A percentile compares a stretch with the other conserved stretches of the same genome.
phyloP scores from a whole-genome alignment of 768 basidiomycete species.

The Amanita pallidorosea region DNA sequence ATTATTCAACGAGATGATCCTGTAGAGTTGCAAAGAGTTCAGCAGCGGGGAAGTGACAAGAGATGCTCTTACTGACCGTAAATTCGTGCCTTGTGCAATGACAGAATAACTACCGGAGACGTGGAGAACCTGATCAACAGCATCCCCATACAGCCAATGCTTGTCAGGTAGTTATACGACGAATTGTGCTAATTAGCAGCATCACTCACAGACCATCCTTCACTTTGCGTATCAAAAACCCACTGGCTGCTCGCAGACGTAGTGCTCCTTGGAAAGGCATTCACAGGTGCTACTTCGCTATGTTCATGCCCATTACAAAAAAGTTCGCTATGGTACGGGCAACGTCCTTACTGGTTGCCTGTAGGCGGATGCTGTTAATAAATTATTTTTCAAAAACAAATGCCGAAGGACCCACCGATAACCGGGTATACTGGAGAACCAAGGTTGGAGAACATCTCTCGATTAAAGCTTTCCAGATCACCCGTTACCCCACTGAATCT shows the following conservation, averaged over 20 bases:
- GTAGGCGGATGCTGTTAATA: conserved; percentile 1
- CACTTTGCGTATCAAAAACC: conserved; percentile 42
- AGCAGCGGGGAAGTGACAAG: background rate
- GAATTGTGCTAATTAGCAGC: background rate
- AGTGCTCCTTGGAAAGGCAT: conserved; percentile 41
- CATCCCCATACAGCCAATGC: conserved; percentile 35
- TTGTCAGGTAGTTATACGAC: conserved; percentile 9
- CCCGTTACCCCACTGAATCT: conserved; percentile 27
- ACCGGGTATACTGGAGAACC: conserved; percentile 34
- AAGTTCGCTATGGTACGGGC: background rate
- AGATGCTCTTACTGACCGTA: conserved; percentile 24
- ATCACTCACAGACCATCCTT: conserved; percentile 34
- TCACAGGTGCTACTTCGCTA: conserved; percentile 50
- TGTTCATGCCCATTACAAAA: background rate
- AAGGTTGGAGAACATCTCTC: conserved; percentile 30
- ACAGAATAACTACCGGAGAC: conserved; percentile 45
- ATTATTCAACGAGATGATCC: conserved; percentile 50
- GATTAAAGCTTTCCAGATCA: conserved; percentile 35
- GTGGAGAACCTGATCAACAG: conserved; percentile 31
- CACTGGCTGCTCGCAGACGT: conserved; percentile 32
- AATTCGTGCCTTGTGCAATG: conserved; percentile 34
- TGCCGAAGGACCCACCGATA: conserved; percentile 25
- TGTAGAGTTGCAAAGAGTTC: conserved; percentile 11
- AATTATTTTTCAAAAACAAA: background rate
- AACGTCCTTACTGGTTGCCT: conserved; percentile 39